phyloP scores from a whole-genome alignment of 2,329 filamentous ascomycete species.

The Parascedosporium putredinis region DNA sequence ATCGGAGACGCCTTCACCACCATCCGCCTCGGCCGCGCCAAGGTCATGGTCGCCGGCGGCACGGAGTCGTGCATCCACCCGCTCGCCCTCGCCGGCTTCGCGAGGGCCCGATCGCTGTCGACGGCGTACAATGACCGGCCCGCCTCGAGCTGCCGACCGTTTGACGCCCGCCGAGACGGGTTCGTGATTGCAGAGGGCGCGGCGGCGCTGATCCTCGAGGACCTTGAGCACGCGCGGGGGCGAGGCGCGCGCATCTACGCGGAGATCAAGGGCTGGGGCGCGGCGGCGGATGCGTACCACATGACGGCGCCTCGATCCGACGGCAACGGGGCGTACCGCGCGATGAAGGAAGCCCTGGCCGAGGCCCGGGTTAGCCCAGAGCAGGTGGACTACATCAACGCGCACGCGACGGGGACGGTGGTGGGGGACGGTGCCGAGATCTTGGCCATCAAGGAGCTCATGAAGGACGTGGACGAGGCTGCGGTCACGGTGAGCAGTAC shows the following conservation, averaged over 20 bases:
- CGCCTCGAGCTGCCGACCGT: constrained; percentile 66
- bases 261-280: constrained; percentile 79
- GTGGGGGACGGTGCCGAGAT: constrained; percentile 87
- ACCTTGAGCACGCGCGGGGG: constrained; percentile 73
- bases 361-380: constrained; percentile 59
- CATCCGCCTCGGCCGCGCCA: constrained; percentile 80
- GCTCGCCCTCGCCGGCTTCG: constrained; percentile 83
- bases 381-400: constrained; percentile 84
- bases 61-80: constrained; percentile 95
- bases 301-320: constrained; percentile 83
- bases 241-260: constrained; percentile 78
- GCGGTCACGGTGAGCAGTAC: constrained; percentile 82
- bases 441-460: constrained; percentile 64
- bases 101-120: constrained; percentile 73
- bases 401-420: constrained; percentile 80
- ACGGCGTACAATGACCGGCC: constrained; percentile 71
- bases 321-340: constrained; percentile 68
- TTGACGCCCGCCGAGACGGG: constrained; percentile 67
- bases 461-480: constrained; percentile 52
- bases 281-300: constrained; percentile 83
- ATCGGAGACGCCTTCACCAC: constrained; percentile 90
- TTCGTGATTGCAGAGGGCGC: constrained; percentile 94
- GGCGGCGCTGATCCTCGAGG: constrained; percentile 79
- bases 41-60: constrained; percentile 94
- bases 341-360: constrained; percentile 76